A percentile compares a stretch with the other conserved stretches of the same genome.
phyloP scores from a whole-genome alignment of 1,284 basidiomycete species.

The Microbotryomycetes sp. region DNA sequence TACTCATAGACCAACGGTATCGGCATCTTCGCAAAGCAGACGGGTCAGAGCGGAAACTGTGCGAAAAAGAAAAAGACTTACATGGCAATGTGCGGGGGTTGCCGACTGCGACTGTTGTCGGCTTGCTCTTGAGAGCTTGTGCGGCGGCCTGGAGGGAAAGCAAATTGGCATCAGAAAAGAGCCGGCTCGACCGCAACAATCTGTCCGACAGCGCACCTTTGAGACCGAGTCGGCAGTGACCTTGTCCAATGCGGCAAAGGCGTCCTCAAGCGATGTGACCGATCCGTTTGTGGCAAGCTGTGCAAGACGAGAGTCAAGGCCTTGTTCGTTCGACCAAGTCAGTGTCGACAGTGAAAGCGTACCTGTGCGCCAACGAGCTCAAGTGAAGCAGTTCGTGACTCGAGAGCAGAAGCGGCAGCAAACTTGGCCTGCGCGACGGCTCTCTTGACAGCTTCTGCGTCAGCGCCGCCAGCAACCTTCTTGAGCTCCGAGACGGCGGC shows the following conservation, averaged over 20 bases:
- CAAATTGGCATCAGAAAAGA: background rate
- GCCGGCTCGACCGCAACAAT: background rate
- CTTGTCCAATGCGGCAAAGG: conserved; percentile 35
- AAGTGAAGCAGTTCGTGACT: conserved; percentile 47
- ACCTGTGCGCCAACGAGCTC: conserved; percentile 31
- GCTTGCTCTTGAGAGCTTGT: conserved; percentile 60
- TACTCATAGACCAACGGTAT: conserved; percentile 29
- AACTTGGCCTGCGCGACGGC: conserved; percentile 85
- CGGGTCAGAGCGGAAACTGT: background rate
- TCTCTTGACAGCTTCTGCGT: conserved; percentile 63
- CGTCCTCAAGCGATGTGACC: conserved; percentile 33
- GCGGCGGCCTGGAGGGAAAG: conserved; percentile 31
- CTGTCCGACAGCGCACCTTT: conserved; percentile 30
- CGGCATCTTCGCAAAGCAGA: conserved; percentile 16
- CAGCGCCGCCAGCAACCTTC: conserved; percentile 49
- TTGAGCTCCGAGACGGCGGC: conserved; percentile 62
- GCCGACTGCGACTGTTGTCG: conserved; percentile 78
- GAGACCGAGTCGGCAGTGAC: conserved; percentile 38
- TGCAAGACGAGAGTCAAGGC: too few relatives aligned
- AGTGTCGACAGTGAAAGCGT: background rate
- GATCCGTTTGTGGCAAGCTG: conserved; percentile 39
- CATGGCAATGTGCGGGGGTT: conserved; percentile 65
- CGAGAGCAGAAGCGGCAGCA: conserved; percentile 59
- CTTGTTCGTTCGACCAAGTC: too few relatives aligned
- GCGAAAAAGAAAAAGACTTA: too few relatives aligned